A percentile compares a stretch with the other conserved stretches of the same genome.
Evolutionary conservation across 306 rosid species (phyloP).

Genomic region (Leucaena leucocephala): DNA sequence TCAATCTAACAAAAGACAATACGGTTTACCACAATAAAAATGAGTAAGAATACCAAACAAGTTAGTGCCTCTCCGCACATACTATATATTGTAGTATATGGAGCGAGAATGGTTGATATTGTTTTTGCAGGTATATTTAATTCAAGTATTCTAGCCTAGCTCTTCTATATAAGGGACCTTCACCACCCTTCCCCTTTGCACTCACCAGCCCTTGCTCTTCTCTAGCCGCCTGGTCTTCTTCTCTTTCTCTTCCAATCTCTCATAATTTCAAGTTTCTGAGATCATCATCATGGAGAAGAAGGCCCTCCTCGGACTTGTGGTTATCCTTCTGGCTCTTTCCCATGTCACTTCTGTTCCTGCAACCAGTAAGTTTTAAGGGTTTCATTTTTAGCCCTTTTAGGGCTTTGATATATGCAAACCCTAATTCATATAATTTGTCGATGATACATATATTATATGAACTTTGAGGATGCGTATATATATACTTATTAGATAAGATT

Average conservation of each 20-base stretch:
- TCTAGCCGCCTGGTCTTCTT: not conserved
- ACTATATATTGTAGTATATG: not conserved
- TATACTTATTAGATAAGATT: constrained; percentile 1
- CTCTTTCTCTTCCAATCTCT: constrained; percentile 5
- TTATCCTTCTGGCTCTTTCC: constrained; percentile 40
- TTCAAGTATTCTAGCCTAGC: constrained; percentile 11
- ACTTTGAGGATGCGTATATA: not conserved
- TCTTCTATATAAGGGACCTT: constrained; percentile 36
- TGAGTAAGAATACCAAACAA: constrained; percentile 9
- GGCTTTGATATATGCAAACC: constrained; percentile 33
- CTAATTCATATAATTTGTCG: not conserved
- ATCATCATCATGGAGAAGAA: constrained; percentile 41
- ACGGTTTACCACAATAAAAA: not conserved
- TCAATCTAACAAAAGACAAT: not conserved
- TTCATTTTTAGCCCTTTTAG: not conserved
- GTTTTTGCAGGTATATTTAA: constrained; percentile 30
- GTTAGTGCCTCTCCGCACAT: not conserved
- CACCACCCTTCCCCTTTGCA: constrained; percentile 28
- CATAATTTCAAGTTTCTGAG: not conserved
- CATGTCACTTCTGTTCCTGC: constrained; percentile 36
- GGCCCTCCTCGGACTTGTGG: constrained; percentile 31
- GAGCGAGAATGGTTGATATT: not conserved
- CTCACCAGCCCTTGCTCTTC: constrained; percentile 30
- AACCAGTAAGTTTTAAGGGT: constrained; percentile 43
- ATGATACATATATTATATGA: not conserved